Conservation (phyloP, 805 yeast species). For the Priceomyces carsonii region DNA sequence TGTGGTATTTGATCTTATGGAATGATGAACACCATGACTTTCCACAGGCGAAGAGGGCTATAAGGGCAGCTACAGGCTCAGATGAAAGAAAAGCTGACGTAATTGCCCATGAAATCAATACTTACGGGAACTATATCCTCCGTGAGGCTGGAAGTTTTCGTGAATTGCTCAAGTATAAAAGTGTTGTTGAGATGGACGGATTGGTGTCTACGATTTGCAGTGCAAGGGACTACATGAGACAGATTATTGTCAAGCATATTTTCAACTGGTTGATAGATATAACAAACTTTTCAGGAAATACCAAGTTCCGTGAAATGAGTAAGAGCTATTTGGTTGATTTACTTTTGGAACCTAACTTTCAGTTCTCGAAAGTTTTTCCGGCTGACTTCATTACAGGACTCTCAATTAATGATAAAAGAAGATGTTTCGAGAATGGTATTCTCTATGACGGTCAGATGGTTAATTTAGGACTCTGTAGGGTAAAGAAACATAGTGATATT, state of each 20-base stretch:
- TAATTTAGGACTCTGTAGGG: conserved; percentile 19
- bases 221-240: conserved; percentile 51
- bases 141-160: conserved; percentile 24
- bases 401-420: conserved; percentile 14
- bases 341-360: conserved; percentile 36
- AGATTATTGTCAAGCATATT: conserved; percentile 44
- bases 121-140: conserved; percentile 52
- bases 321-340: conserved; percentile 37
- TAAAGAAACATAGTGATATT: conserved; percentile 13
- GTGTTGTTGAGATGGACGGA: conserved; percentile 46
- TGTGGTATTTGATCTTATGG: conserved; percentile 62
- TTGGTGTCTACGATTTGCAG: conserved; percentile 57
- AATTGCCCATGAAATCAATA: conserved; percentile 48
- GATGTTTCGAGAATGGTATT: conserved; percentile 35
- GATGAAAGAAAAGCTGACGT: conserved; percentile 26
- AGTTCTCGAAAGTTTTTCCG: conserved; percentile 33
- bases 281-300: conserved; percentile 19
- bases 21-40: conserved; percentile 75
- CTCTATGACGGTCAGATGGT: conserved; percentile 27
- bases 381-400: conserved; percentile 21
- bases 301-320: conserved; percentile 22
- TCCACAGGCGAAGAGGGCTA: conserved; percentile 52
- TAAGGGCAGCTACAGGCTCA: conserved; percentile 33
- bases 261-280: conserved; percentile 54
- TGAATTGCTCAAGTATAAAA: conserved; percentile 32